phyloP scores from a whole-genome alignment of 2,329 filamentous ascomycete species.

The Cladorrhinum sp. region DNA sequence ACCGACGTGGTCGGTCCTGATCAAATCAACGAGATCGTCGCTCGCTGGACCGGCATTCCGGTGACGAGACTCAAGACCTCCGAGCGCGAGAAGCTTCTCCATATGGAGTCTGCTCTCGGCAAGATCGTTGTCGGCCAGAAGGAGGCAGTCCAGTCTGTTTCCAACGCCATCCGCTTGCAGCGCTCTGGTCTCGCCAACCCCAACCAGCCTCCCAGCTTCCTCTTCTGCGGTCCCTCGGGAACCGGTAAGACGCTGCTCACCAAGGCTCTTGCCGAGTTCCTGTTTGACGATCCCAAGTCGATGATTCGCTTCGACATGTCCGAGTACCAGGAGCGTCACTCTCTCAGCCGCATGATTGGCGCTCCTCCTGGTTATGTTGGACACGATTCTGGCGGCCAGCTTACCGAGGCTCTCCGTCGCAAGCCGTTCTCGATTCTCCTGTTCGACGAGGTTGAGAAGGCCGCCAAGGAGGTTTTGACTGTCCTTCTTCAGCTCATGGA shows the following conservation, averaged over 20 bases:
- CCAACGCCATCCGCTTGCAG: conserved; percentile 93
- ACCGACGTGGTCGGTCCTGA: conserved; percentile 94
- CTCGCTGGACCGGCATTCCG: conserved; percentile 96
- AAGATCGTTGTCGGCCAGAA: conserved; percentile 89
- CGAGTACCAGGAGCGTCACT: conserved; percentile 96
- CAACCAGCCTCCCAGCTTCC: conserved; percentile 94
- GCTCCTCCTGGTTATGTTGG: conserved; percentile 96
- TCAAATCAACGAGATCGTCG: conserved; percentile 98
- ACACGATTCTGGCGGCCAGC: conserved; percentile 90
- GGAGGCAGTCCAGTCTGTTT: conserved; percentile 88
- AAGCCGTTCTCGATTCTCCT: conserved; percentile 96
- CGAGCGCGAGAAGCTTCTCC: conserved; percentile 96
- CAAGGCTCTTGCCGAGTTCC: conserved; percentile 94
- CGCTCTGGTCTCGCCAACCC: conserved; percentile 92
- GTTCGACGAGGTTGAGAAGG: conserved; percentile 98
- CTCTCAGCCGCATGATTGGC: conserved; percentile 95
- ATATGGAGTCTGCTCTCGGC: conserved; percentile 86
- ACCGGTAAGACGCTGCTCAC: conserved; percentile 97
- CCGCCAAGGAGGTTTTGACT: conserved; percentile 93
- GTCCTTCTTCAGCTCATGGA: conserved; percentile 99
- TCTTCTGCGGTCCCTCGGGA: conserved; percentile 97
- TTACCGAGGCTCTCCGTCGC: conserved; percentile 90
- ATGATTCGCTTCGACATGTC: conserved; percentile 99
- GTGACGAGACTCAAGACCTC: conserved; percentile 90
- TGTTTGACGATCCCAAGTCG: conserved; percentile 93